Percentiles rank a stretch among this genome's conserved stretches.
These are phyloP conservation scores for Viola odorata DNA, from an alignment of 345 rosid genomes.

Conservation along the genomic window DNA sequence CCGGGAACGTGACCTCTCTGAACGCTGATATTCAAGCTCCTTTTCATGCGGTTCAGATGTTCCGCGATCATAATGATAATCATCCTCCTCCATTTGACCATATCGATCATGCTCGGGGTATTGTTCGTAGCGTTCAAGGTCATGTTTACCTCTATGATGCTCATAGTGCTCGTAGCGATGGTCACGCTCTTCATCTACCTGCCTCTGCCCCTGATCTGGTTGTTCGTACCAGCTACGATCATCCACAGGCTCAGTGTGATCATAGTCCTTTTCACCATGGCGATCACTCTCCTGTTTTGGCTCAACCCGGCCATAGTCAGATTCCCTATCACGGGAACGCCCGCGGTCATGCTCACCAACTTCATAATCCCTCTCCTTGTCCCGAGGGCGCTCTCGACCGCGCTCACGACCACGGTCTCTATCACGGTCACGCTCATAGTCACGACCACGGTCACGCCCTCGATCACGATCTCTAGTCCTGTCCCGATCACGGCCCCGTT, in stretches of 20 bases:
- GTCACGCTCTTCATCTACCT: constrained; percentile 37
- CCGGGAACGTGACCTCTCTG: constrained; percentile 16
- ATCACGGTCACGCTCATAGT: constrained; percentile 46
- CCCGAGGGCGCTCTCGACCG: constrained; percentile 27
- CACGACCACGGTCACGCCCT: constrained; percentile 31
- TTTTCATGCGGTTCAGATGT: constrained; percentile 32
- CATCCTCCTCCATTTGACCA: constrained; percentile 58
- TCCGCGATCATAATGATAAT: constrained; percentile 47
- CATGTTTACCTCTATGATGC: constrained; percentile 44
- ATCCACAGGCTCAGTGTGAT: constrained; percentile 45
- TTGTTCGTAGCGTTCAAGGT: constrained; percentile 58
- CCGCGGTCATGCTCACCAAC: constrained; percentile 35
- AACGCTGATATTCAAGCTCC: constrained; percentile 19
- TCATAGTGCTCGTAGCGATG: constrained; percentile 52
- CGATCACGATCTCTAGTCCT: constrained; percentile 35
- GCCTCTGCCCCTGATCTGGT: constrained; percentile 46
- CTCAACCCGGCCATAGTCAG: constrained; percentile 53
- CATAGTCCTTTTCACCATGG: constrained; percentile 54
- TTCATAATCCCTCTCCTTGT: constrained; percentile 27
- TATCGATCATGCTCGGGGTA: constrained; percentile 50
- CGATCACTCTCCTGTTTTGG: constrained; percentile 56
- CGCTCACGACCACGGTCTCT: constrained; percentile 51
- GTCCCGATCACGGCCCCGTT: constrained; percentile 48
- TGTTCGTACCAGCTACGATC: constrained; percentile 52
- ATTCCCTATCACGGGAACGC: constrained; percentile 57